Evolutionary conservation across 345 rosid genomes (phyloP).

Genomic region (Ricinus communis): DNA sequence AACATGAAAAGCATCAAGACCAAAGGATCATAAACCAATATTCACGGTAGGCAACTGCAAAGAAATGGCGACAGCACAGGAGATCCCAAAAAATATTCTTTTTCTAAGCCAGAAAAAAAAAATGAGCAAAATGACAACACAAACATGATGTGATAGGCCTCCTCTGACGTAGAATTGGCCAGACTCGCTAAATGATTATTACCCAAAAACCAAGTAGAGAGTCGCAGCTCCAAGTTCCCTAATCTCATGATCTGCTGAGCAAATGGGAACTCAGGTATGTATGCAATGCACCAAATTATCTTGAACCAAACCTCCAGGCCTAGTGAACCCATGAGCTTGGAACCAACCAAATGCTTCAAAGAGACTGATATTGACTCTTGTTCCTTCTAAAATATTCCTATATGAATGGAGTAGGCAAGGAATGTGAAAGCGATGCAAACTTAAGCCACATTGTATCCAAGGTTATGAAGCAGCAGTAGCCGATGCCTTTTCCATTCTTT

Average conservation of each 20-base stretch:
- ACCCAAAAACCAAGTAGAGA: slow-evolving; percentile 4
- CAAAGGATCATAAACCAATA: neutral
- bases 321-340: slow-evolving; percentile 12
- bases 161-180: slow-evolving; percentile 21
- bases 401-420: slow-evolving; percentile 25
- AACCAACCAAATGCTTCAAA: slow-evolving; percentile 29
- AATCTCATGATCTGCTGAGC: neutral
- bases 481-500: slow-evolving; percentile 72
- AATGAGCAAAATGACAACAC: slow-evolving; percentile 2
- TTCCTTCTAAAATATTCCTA: slow-evolving; percentile 15
- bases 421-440: slow-evolving; percentile 23
- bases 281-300: neutral
- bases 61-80: neutral
- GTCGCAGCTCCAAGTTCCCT: slow-evolving; percentile 1
- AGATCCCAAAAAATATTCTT: neutral
- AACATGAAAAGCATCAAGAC: neutral
- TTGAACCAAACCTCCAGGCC: slow-evolving; percentile 6
- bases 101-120: neutral
- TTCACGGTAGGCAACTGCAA: neutral
- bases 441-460: slow-evolving; percentile 1
- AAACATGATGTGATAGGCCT: neutral
- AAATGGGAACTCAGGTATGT: slow-evolving; percentile 6
- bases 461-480: slow-evolving; percentile 42
- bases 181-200: slow-evolving; percentile 9
- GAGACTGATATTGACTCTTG: slow-evolving; percentile 15